A percentile compares a stretch with the other conserved stretches of the same genome.
phyloP scores from a whole-genome alignment of 1,139 yeast species.

The Blastobotrys proliferans region DNA sequence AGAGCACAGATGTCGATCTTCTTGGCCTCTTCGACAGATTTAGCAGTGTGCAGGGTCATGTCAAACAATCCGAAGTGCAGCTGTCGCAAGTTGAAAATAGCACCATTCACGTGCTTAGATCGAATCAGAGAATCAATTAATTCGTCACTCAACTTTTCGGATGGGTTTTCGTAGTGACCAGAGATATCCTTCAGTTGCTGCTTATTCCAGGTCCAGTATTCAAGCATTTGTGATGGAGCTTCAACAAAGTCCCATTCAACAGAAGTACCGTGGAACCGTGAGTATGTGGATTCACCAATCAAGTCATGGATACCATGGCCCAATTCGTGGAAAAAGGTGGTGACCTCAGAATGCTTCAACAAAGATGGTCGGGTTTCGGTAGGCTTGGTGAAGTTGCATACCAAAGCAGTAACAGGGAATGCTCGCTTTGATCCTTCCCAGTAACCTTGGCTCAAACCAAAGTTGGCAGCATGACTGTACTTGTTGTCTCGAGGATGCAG shows the following conservation, averaged over 20 bases:
- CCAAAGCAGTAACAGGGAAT: constrained; percentile 71
- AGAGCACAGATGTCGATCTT: constrained; percentile 45
- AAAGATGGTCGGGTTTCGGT: constrained; percentile 66
- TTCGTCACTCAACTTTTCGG: constrained; percentile 54
- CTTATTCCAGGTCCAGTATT: constrained; percentile 82
- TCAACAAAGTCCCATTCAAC: constrained; percentile 86
- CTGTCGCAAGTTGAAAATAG: constrained; percentile 66
- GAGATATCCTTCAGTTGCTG: constrained; percentile 57
- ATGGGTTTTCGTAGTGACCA: constrained; percentile 56
- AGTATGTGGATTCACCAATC: constrained; percentile 59
- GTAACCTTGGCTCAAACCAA: constrained; percentile 64
- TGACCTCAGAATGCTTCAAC: constrained; percentile 72
- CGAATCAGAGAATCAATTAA: constrained; percentile 57
- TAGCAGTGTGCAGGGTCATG: constrained; percentile 59
- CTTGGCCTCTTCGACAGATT: constrained; percentile 40
- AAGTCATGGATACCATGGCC: constrained; percentile 87
- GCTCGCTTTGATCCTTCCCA: constrained; percentile 48
- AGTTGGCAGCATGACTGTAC: constrained; percentile 84
- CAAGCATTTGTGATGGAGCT: constrained; percentile 86
- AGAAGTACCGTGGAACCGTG: constrained; percentile 69
- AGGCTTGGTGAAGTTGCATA: constrained; percentile 82
- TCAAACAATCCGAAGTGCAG: constrained; percentile 75
- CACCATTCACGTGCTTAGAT: constrained; percentile 75
- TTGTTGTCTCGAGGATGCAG: constrained; percentile 83
- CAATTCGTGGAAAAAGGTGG: constrained; percentile 82